Base-by-base conservation (phyloP, 257 asterid genomes). In the Cinchona pubescens region DNA sequence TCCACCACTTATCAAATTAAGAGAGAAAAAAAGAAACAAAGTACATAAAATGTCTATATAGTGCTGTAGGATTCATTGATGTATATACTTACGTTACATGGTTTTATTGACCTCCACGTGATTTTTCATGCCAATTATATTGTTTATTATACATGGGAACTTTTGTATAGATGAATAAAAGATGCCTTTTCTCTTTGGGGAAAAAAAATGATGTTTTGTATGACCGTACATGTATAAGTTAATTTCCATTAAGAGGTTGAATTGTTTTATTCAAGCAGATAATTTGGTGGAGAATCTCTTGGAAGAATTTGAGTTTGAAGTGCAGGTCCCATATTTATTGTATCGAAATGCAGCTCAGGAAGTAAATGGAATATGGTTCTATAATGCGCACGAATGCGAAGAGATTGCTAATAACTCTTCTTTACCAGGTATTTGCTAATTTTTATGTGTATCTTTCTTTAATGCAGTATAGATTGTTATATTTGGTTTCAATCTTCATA, bases 361-460 rank as follows among this genome's bases (percentile, higher is more conserved):
- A 84, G 94, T 92, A 61, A 94, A 92, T 76, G 97, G 98, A 65
- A 90, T 94, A 90, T 94, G 98, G 98, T 94, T 94, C 82, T 94
- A 92, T 69, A 84, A 90, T 80, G 76, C 88, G 21, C 92, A 86
- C 51, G 98, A 92, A 75, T 90, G 97, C 76, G 96, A 89, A 76
- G 96, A 89, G 73, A 90, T 94, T 70, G 96, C 93, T 21, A 88
- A 81, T 86, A n/a, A n/a, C n/a, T n/a, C n/a, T 89, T 94, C 66
- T 92, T 94, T 79, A 84, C 82, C 81, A 90, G 98, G 98, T 91
- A 79, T 71, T 65, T 69, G 80, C 11, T 74, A 71, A 38, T 62
- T 18, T 53, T 53, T 23, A 15, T 49, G 71, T 69, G 69, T 60
- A 21, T 46, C 6, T 27, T 27, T 53, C 61, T 42, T 35, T 75